Evolutionary conservation across 177 flowering plant species (phyloP).

Genomic region (Vitis hybrid): DNA sequence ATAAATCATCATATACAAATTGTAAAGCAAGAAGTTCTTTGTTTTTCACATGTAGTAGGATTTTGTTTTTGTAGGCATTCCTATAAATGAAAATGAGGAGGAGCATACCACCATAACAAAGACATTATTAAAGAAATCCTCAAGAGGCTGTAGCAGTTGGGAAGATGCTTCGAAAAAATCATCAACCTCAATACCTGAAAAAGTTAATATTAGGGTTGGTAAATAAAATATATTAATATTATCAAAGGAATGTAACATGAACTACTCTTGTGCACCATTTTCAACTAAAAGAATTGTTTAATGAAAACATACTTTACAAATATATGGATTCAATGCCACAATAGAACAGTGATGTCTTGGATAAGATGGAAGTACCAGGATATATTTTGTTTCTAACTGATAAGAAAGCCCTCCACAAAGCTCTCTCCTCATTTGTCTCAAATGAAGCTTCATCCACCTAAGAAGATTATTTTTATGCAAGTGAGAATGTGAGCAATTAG

Average conservation of each 20-base stretch:
- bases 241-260: background rate
- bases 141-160: constrained; percentile 74
- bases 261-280: background rate
- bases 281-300: background rate
- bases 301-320: background rate
- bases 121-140: constrained; percentile 78
- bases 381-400: constrained; percentile 53
- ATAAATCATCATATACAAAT: no score
- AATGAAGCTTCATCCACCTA: constrained; percentile 77
- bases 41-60: no score
- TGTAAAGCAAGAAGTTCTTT: fast-evolving
- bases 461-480: constrained; percentile 3
- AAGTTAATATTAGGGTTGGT: background rate
- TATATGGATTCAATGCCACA: background rate
- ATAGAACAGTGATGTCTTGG: background rate
- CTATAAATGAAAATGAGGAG: constrained; percentile 1
- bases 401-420: constrained; percentile 68
- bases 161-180: constrained; percentile 72
- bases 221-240: background rate
- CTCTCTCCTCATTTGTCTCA: constrained; percentile 76
- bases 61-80: no score
- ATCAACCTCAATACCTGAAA: constrained; percentile 73
- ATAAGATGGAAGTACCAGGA: constrained; percentile 49
- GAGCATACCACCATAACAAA: constrained; percentile 99
- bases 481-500: background rate